These are phyloP conservation scores for Apiotrichum siamense DNA, from an alignment of 1,284 basidiomycete species.

Conservation along the genomic window DNA sequence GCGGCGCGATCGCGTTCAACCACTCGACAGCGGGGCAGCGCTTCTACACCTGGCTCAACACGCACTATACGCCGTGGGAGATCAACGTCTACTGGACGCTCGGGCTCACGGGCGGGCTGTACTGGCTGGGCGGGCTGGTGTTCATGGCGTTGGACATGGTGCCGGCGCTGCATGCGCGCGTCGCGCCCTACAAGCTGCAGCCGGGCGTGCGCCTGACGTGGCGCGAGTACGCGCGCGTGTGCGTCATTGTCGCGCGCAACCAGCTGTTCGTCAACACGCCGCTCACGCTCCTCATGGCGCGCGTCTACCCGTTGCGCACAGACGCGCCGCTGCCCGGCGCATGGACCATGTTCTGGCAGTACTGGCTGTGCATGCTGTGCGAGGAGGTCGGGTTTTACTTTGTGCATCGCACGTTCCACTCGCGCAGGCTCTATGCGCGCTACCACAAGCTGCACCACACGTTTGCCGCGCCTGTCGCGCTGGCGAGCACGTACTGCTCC, in stretches of 20 bases:
- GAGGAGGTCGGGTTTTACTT: constrained; percentile 18
- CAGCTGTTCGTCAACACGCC: constrained; percentile 11
- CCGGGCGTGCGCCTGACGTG: constrained; percentile 14
- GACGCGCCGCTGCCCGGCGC: constrained; percentile 1
- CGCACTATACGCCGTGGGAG: constrained; percentile 9
- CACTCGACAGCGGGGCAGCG: neutral
- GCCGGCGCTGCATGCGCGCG: constrained; percentile 10
- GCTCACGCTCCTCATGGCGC: neutral
- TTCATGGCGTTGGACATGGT: constrained; percentile 15
- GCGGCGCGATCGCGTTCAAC: neutral
- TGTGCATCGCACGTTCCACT: constrained; percentile 13
- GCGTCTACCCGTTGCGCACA: constrained; percentile 1
- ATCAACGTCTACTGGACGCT: constrained; percentile 13
- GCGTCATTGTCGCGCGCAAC: constrained; percentile 8
- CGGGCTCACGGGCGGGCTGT: constrained; percentile 6
- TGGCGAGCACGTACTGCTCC: constrained; percentile 16
- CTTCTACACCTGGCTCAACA: constrained; percentile 12
- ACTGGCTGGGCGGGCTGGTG: constrained; percentile 10
- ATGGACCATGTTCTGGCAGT: constrained; percentile 7
- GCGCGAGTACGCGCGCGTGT: constrained; percentile 11
- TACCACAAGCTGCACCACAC: constrained; percentile 20
- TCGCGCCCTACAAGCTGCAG: constrained; percentile 15
- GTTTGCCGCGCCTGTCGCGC: constrained; percentile 18
- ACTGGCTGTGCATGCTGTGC: constrained; percentile 13
- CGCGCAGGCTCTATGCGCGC: constrained; percentile 7